A percentile compares a stretch with the other conserved stretches of the same genome.
Evolutionary conservation across 2,329 filamentous ascomycete species (phyloP).

Genomic region (Verticillium albo-atrum): DNA sequence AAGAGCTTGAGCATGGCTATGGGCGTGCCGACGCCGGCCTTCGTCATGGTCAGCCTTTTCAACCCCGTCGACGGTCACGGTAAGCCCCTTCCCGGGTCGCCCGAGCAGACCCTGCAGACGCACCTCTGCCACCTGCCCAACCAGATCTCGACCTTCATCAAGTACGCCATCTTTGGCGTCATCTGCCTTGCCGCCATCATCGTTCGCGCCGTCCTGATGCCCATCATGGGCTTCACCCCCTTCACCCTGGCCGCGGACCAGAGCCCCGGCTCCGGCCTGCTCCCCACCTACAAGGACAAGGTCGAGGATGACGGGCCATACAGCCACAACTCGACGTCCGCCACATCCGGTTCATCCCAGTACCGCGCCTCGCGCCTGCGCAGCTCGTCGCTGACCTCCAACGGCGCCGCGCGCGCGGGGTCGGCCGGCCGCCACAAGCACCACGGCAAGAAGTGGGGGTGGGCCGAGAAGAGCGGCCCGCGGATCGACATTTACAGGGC

Average conservation of each 20-base stretch:
- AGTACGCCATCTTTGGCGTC: constrained; percentile 64
- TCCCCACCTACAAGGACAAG: constrained; percentile 52
- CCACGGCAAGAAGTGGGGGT: constrained; percentile 34
- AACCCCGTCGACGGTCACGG: constrained; percentile 73
- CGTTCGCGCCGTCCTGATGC: constrained; percentile 52
- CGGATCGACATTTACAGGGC: constrained; percentile 50
- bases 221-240: constrained; percentile 45
- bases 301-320: constrained; percentile 39
- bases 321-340: constrained; percentile 15
- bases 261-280: constrained; percentile 17
- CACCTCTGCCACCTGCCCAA: constrained; percentile 88
- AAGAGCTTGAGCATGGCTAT: constrained; percentile 96
- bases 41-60: constrained; percentile 84
- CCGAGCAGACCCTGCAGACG: constrained; percentile 68
- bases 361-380: constrained; percentile 20
- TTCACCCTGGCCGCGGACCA: constrained; percentile 46
- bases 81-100: constrained; percentile 37
- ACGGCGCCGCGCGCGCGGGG: constrained; percentile 10
- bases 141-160: constrained; percentile 78
- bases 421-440: constrained; percentile 12
- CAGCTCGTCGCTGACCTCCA: constrained; percentile 19
- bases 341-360: constrained; percentile 26
- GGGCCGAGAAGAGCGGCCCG: constrained; percentile 38
- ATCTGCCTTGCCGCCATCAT: constrained; percentile 45
- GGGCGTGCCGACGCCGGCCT: constrained; percentile 84